phyloP scores from a whole-genome alignment of 129 eudicot species.

The Ambrosia artemisiifolia region DNA sequence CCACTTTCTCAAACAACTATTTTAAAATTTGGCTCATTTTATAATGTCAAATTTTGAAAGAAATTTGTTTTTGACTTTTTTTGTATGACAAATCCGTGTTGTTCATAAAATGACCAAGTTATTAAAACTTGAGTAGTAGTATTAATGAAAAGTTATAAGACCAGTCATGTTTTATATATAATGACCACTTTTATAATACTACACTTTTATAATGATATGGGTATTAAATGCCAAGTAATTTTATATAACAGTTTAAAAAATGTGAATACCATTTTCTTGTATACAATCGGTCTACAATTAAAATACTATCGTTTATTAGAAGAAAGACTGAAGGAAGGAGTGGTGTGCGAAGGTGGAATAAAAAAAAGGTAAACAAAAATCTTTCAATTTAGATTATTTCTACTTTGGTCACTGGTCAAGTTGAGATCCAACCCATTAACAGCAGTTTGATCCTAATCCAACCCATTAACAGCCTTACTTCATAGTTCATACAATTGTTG shows the following conservation, averaged over 20 bases:
- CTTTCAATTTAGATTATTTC: not conserved
- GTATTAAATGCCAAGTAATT: not conserved
- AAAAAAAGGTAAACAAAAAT: not conserved
- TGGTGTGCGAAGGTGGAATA: not conserved
- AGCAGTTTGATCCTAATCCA: not conserved
- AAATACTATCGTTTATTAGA: not conserved
- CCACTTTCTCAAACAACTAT: not conserved
- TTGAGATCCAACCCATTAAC: not conserved
- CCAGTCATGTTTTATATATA: not conserved
- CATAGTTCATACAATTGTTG: not conserved
- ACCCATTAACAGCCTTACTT: not conserved
- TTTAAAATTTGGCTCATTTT: not conserved
- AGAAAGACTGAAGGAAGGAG: not conserved
- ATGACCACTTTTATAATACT: not conserved
- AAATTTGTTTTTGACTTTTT: not conserved
- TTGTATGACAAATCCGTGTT: not conserved
- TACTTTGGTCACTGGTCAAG: not conserved
- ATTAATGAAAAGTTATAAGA: not conserved
- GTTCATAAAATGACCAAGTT: not conserved
- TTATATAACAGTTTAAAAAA: not conserved
- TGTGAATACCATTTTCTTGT: not conserved
- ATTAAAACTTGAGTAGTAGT: not conserved
- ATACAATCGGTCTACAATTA: not conserved
- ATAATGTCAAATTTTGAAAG: not conserved
- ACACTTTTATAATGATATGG: not conserved